These are phyloP conservation scores for Borovskyia barvae DNA, from an alignment of 208 protist species.

Conservation along the genomic window DNA sequence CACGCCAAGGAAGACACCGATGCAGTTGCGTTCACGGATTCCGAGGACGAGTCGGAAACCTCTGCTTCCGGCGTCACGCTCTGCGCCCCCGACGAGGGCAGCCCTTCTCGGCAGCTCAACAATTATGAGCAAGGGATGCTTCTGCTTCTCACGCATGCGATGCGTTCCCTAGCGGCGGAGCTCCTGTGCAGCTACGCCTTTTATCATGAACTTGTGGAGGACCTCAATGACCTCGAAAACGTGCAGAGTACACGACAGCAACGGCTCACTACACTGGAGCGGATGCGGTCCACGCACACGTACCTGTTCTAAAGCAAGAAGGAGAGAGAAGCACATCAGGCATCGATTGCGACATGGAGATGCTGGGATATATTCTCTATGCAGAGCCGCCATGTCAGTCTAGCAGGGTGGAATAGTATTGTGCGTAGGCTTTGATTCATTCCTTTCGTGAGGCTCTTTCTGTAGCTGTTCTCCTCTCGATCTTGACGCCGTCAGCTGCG, in stretches of 20 bases:
- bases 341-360: no score
- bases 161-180: conserved; percentile 48
- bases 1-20: conserved; percentile 1
- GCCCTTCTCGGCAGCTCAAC: conserved; percentile 25
- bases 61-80: background rate
- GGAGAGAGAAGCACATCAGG: background rate
- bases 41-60: background rate
- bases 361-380: no score
- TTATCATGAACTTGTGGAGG: conserved; percentile 55
- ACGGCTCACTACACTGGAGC: conserved; percentile 49
- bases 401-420: no score
- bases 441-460: no score
- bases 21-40: conserved; percentile 2
- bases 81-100: conserved; percentile 5
- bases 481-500: no score
- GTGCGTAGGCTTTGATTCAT: no score
- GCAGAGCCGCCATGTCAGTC: no score
- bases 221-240: conserved; percentile 71
- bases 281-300: conserved; percentile 62
- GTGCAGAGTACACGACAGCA: conserved; percentile 43
- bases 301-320: conserved; percentile 40
- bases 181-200: conserved; percentile 53
- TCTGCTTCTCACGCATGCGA: conserved; percentile 66
- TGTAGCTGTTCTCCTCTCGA: no score
- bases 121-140: conserved; percentile 78